These are phyloP conservation scores for Fonsecaea monophora DNA, from an alignment of 2,329 filamentous ascomycete genomes.

Conservation along the genomic window DNA sequence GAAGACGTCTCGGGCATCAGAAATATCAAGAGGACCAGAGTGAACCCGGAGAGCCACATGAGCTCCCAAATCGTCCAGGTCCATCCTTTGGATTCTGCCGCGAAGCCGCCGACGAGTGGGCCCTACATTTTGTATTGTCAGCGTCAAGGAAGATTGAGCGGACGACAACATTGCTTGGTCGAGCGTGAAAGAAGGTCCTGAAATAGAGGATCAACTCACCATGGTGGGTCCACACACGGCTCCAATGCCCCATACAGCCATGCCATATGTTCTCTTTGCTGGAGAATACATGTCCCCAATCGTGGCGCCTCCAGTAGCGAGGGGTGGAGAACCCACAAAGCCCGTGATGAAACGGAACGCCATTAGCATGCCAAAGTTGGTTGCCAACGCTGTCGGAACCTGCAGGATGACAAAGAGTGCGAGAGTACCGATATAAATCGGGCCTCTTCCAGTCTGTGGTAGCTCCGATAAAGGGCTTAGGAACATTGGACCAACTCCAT, in stretches of 20 bases:
- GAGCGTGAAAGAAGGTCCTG: neutral
- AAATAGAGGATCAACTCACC: neutral
- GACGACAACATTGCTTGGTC: neutral
- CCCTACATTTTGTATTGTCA: conserved; percentile 41
- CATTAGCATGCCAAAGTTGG: conserved; percentile 61
- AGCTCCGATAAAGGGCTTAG: conserved; percentile 58
- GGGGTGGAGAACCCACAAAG: conserved; percentile 56
- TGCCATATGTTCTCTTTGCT: conserved; percentile 48
- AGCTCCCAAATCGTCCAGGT: conserved; percentile 53
- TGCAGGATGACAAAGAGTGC: conserved; percentile 59
- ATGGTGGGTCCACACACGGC: conserved; percentile 44
- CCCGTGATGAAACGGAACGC: conserved; percentile 61
- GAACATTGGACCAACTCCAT: conserved; percentile 55
- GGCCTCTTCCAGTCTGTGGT: conserved; percentile 57
- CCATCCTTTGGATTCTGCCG: conserved; percentile 49
- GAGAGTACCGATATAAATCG: conserved; percentile 58
- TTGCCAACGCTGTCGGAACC: conserved; percentile 55
- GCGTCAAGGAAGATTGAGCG: conserved; percentile 49
- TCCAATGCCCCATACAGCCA: conserved; percentile 51
- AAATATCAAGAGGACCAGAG: conserved; percentile 45
- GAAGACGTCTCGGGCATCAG: conserved; percentile 46
- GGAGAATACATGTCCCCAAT: conserved; percentile 54
- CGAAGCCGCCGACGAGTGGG: conserved; percentile 52
- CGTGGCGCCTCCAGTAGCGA: conserved; percentile 56
- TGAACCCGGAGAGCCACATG: conserved; percentile 51